Evolutionary conservation across 768 basidiomycete genomes (phyloP), one percentile per base, ranked within the genome.

Genomic region (Mycena crocata): DNA sequence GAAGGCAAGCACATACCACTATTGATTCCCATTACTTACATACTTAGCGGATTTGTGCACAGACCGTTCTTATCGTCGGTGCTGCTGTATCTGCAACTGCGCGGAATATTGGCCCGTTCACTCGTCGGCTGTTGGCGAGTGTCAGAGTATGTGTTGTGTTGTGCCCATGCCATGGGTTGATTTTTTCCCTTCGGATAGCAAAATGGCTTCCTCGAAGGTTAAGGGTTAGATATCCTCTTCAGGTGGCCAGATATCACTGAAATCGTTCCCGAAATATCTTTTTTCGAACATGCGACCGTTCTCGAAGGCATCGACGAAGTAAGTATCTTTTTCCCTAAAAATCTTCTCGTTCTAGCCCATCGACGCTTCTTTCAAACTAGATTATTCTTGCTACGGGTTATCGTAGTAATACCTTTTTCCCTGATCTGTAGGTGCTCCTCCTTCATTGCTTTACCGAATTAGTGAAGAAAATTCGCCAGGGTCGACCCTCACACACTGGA

Each of bases 331-430:
- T n/a, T n/a, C n/a, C n/a, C n/a, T n/a, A n/a, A n/a, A n/a, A n/a
- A n/a, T n/a, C n/a, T n/a, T n/a, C n/a, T n/a, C n/a, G n/a, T n/a
- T n/a, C n/a, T n/a, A n/a, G n/a, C n/a, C n/a, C n/a, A n/a, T n/a
- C n/a, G n/a, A n/a, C n/a, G n/a, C n/a, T n/a, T n/a, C n/a, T n/a
- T n/a, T n/a, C n/a, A n/a, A n/a, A n/a, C n/a, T 21, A 57, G 67
- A 71, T 49, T 24, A 72, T 79, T 37, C 73, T 79, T 40, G 72
- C 74, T 13, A 79, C 79, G 1, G 79, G 79, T 1, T 78, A 76
- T 62, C 74, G 75, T 42, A 57, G 72, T 1, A 74, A 74, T 51
- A 72, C 76, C 5, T 80, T 79, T 66, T 68, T 77, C 13, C 65
- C 62, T 12, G 48, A 68, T 28, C 35, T 58, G 62, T 64, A 23